Percentiles rank a stretch among this genome's conserved stretches.
phyloP scores from a whole-genome alignment of 2,329 filamentous ascomycete genomes.

The Pleoardoris graminearum region DNA sequence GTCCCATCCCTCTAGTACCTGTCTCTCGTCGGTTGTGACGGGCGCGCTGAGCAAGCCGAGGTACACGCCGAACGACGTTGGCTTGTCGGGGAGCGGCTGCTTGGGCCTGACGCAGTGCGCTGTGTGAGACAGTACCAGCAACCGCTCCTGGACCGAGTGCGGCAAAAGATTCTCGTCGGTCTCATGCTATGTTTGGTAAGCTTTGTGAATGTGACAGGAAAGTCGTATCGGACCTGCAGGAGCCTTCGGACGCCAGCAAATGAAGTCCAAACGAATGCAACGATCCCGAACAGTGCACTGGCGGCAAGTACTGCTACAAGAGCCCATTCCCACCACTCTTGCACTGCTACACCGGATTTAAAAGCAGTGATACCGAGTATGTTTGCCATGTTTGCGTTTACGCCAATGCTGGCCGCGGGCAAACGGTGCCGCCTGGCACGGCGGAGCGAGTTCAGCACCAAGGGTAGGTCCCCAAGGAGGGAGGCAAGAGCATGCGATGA shows the following conservation, averaged over 20 bases:
- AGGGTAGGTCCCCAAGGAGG: conserved; percentile 10
- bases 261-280: conserved; percentile 33
- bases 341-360: conserved; percentile 20
- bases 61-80: conserved; percentile 43
- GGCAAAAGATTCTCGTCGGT: conserved; percentile 24
- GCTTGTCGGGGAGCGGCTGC: conserved; percentile 29
- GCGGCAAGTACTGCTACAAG: conserved; percentile 38
- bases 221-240: conserved; percentile 23
- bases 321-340: conserved; percentile 41
- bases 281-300: conserved; percentile 31
- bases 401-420: background rate
- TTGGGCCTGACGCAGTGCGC: conserved; percentile 24
- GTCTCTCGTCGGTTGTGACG: conserved; percentile 27
- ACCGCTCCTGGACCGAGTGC: conserved; percentile 34
- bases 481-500: conserved; percentile 14
- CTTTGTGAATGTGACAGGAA: background rate
- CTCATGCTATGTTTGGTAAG: conserved; percentile 23
- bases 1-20: conserved; percentile 39
- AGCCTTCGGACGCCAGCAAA: conserved; percentile 23
- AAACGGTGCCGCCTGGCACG: conserved; percentile 9
- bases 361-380: conserved; percentile 40
- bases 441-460: conserved; percentile 7
- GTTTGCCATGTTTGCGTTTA: conserved; percentile 25
- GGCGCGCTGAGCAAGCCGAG: conserved; percentile 35
- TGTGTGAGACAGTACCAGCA: conserved; percentile 30